Evolutionary conservation across 2,329 filamentous ascomycete genomes (phyloP).

Genomic region (Podosphaera leucotricha): DNA sequence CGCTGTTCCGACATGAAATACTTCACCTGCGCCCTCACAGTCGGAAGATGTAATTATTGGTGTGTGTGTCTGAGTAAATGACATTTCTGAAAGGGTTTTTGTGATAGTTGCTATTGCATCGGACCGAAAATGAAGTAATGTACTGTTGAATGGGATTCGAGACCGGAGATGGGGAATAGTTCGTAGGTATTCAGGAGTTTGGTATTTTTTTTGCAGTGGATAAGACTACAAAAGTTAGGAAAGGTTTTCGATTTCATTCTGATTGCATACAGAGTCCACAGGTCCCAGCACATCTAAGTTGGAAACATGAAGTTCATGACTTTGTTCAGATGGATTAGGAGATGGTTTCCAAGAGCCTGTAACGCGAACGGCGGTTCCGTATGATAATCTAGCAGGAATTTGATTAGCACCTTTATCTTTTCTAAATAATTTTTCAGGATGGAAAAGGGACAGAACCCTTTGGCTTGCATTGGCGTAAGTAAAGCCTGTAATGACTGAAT

Average conservation of each 20-base stretch:
- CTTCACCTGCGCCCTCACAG: slow-evolving; percentile 88
- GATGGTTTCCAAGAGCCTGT: slow-evolving; percentile 55
- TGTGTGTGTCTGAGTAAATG: slow-evolving; percentile 67
- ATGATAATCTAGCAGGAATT: slow-evolving; percentile 37
- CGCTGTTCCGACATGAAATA: slow-evolving; percentile 40
- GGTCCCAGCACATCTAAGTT: slow-evolving; percentile 47
- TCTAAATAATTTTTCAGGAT: not conserved
- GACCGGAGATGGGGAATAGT: slow-evolving; percentile 69
- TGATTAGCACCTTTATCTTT: slow-evolving; percentile 2
- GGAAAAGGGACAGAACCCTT: slow-evolving; percentile 8
- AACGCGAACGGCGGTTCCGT: slow-evolving; percentile 58
- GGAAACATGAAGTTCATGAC: slow-evolving; percentile 57
- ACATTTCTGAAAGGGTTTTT: slow-evolving; percentile 46
- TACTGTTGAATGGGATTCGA: slow-evolving; percentile 57
- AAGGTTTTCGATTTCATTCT: not conserved
- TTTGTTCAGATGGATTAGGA: slow-evolving; percentile 40
- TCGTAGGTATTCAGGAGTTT: slow-evolving; percentile 69
- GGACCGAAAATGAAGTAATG: slow-evolving; percentile 63
- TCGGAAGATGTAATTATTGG: slow-evolving; percentile 92
- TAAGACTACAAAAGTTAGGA: slow-evolving; percentile 35
- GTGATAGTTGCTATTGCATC: slow-evolving; percentile 50
- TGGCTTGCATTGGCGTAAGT: slow-evolving; percentile 11
- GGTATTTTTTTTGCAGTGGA: slow-evolving; percentile 91
- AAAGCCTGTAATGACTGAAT: slow-evolving; percentile 44
- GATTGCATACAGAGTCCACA: slow-evolving; percentile 47